Percentiles rank a stretch among this genome's conserved stretches.
phyloP scores from a whole-genome alignment of 2,329 filamentous ascomycete species.

The Pleoardoris graminearum region DNA sequence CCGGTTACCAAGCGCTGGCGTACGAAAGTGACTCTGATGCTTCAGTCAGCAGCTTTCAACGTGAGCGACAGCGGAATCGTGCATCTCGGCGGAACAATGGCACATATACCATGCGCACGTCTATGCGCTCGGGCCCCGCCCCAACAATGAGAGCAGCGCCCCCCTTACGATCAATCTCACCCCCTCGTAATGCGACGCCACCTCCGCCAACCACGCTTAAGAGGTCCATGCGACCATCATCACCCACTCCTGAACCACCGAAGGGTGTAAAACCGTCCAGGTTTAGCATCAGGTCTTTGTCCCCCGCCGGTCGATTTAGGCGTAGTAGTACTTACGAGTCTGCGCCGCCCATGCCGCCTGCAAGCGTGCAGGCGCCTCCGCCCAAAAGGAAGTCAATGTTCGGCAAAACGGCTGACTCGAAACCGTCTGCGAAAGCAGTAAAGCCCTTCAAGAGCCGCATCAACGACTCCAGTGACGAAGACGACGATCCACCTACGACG shows the following conservation, averaged over 20 bases:
- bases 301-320: constrained; percentile 64
- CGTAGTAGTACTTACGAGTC: constrained; percentile 25
- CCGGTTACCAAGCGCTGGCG: constrained; percentile 28
- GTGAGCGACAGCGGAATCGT: constrained; percentile 53
- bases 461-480: constrained; percentile 69
- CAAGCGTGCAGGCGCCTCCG: constrained; percentile 14
- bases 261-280: constrained; percentile 50
- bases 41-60: constrained; percentile 75
- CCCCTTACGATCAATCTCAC: constrained; percentile 49
- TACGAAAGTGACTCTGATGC: constrained; percentile 51
- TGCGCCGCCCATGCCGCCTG: constrained; percentile 15
- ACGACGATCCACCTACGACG: constrained; percentile 36
- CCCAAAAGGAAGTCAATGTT: constrained; percentile 26
- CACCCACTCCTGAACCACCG: constrained; percentile 32
- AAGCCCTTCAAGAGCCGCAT: constrained; percentile 56
- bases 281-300: constrained; percentile 72
- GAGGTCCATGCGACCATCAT: constrained; percentile 40
- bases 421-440: constrained; percentile 19
- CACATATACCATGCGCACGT: constrained; percentile 67
- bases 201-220: constrained; percentile 32
- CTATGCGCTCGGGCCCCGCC: constrained; percentile 62
- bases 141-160: constrained; percentile 44
- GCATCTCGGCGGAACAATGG: constrained; percentile 45
- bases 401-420: constrained; percentile 27
- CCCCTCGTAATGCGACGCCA: constrained; percentile 25